Conservation (phyloP, 768 basidiomycete species). For the Kwoniella dendrophila region DNA sequence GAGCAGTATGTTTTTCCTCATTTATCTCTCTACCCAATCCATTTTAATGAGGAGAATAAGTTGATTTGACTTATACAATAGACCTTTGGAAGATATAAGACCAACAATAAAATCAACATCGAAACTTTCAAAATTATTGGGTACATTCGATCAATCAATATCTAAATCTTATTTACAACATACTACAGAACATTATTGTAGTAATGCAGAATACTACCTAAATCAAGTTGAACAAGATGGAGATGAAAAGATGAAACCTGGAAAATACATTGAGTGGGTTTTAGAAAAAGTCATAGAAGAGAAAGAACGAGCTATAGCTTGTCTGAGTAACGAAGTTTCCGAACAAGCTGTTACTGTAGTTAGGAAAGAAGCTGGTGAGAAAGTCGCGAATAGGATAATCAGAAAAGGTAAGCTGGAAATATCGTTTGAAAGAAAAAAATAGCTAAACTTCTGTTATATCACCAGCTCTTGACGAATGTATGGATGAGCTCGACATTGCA, state of each 20-base stretch:
- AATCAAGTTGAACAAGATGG: neutral
- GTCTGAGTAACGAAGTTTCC: slow-evolving; percentile 25
- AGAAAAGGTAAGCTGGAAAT: slow-evolving; percentile 31
- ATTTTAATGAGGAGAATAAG: neutral
- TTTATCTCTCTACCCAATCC: neutral
- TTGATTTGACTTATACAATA: neutral
- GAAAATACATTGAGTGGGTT: slow-evolving; percentile 45
- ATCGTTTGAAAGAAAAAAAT: no score
- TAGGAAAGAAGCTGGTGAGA: slow-evolving; percentile 25
- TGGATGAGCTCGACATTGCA: slow-evolving; percentile 36
- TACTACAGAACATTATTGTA: slow-evolving; percentile 19
- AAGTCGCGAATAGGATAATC: slow-evolving; percentile 32
- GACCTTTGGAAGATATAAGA: slow-evolving; percentile 13
- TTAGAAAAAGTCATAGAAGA: slow-evolving; percentile 43
- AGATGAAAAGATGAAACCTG: slow-evolving; percentile 21
- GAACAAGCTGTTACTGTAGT: slow-evolving; percentile 31
- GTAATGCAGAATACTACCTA: neutral
- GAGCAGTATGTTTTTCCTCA: slow-evolving; percentile 18
- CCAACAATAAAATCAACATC: slow-evolving; percentile 25
- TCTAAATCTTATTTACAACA: slow-evolving; percentile 28
- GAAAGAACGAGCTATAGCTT: slow-evolving; percentile 28
- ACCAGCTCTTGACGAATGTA: slow-evolving; percentile 50
- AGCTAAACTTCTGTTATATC: neutral
- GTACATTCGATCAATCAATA: slow-evolving; percentile 16
- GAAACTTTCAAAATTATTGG: slow-evolving; percentile 23